phyloP scores from a whole-genome alignment of 768 basidiomycete genomes.

The Collybia mongolica region DNA sequence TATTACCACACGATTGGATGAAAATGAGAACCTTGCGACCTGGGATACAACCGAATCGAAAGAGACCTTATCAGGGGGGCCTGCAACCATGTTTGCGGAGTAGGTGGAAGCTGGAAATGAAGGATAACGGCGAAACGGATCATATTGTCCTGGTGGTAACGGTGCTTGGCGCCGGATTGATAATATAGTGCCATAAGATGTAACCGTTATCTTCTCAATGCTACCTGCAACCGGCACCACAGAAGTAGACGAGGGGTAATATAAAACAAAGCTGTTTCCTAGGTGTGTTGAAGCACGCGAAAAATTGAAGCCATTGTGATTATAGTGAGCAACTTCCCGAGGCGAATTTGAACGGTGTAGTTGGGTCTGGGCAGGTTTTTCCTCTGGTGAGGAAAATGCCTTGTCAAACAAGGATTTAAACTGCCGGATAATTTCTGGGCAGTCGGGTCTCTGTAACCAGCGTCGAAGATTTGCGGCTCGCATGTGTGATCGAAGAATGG shows the following conservation, averaged over 20 bases:
- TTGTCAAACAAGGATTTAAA: slow-evolving; percentile 6
- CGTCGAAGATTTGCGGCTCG: neutral
- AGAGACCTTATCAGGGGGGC: neutral
- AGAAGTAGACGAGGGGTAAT: neutral
- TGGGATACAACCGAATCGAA: neutral
- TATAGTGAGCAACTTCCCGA: slow-evolving; percentile 2
- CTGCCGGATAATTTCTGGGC: slow-evolving; percentile 5
- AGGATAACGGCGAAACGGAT: slow-evolving; percentile 1
- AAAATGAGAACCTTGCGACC: neutral
- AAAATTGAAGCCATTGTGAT: neutral
- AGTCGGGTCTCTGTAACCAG: slow-evolving; percentile 5
- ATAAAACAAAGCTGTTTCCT: slow-evolving; percentile 5
- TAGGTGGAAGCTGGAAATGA: neutral
- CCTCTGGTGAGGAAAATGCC: neutral
- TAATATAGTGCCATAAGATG: neutral
- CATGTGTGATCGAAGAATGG: neutral
- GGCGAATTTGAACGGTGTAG: neutral
- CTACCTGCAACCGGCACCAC: neutral
- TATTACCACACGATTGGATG: neutral
- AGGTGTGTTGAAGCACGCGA: slow-evolving; percentile 4
- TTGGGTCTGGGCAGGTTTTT: slow-evolving; percentile 2
- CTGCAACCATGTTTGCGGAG: neutral
- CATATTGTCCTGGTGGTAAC: neutral
- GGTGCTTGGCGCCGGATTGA: neutral
- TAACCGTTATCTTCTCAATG: neutral